A percentile compares a stretch with the other conserved stretches of the same genome.
Conservation (phyloP, 2,329 filamentous ascomycete species). For the Calonectria honghensis region DNA sequence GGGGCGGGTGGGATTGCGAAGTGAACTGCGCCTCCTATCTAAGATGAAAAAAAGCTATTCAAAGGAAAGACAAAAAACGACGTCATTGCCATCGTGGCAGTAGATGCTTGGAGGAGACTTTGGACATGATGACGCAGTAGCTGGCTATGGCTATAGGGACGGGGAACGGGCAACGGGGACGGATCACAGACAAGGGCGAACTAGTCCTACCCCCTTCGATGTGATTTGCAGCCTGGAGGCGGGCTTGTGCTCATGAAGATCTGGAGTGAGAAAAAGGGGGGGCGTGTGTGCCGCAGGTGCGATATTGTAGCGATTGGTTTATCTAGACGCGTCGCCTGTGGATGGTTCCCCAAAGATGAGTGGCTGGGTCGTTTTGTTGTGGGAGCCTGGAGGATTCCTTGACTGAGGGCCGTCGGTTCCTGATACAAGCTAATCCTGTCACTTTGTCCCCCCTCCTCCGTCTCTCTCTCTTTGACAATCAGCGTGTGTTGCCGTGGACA, state of each 20-base stretch:
- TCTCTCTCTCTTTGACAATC: not conserved
- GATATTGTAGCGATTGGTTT: slow-evolving; percentile 30
- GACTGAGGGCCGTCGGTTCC: not conserved
- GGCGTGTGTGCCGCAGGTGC: not conserved
- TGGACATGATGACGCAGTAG: not conserved
- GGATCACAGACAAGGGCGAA: not conserved
- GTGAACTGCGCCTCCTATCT: not conserved
- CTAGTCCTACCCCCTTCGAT: not conserved
- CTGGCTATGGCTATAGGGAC: not conserved
- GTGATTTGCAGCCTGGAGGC: not conserved
- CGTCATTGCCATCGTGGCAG: not conserved
- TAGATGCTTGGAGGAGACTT: not conserved
- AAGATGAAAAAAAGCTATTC: not conserved
- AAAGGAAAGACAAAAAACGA: too few relatives aligned
- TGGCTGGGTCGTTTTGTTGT: not conserved
- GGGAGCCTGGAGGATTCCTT: not conserved
- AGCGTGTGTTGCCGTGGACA: not conserved
- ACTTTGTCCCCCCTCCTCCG: not conserved
- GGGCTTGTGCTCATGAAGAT: not conserved
- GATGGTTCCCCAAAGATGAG: not conserved
- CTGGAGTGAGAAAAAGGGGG: not conserved
- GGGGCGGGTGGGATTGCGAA: not conserved
- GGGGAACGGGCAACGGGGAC: not conserved
- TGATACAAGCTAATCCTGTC: not conserved
- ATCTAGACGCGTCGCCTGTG: slow-evolving; percentile 7